Percentiles rank a stretch among this genome's conserved stretches.
Conservation (phyloP, 116 monocot species). For the Dioscorea cayenensis region DNA sequence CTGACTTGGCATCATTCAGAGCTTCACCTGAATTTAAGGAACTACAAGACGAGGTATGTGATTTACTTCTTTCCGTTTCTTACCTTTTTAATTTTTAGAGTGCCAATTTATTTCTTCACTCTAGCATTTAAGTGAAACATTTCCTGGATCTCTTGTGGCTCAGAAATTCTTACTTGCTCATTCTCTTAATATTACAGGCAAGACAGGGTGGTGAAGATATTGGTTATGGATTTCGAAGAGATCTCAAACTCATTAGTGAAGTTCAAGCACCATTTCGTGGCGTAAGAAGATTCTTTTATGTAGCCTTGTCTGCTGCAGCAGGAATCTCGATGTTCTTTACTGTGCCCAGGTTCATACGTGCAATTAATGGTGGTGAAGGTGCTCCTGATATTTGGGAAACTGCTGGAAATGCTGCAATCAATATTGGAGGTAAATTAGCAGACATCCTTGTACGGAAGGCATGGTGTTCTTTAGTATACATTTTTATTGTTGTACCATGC, state of each 20-base stretch:
- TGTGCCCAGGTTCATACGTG: slow-evolving; percentile 74
- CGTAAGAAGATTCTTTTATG: slow-evolving; percentile 96
- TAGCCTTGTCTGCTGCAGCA: slow-evolving; percentile 82
- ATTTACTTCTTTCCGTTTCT: background rate
- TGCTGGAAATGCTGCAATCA: slow-evolving; percentile 75
- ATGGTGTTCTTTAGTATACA: background rate
- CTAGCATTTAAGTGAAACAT: background rate
- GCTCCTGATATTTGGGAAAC: slow-evolving; percentile 81
- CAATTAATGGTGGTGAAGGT: slow-evolving; percentile 82
- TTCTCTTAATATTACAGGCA: slow-evolving; percentile 41
- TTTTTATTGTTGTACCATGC: background rate
- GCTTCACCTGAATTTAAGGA: slow-evolving; percentile 86
- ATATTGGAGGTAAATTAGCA: slow-evolving; percentile 77
- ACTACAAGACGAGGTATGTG: slow-evolving; percentile 88
- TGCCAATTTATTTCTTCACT: no score
- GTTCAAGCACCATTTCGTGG: slow-evolving; percentile 99
- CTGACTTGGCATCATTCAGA: slow-evolving; percentile 94
- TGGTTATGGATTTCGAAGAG: slow-evolving; percentile 95
- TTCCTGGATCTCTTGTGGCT: background rate
- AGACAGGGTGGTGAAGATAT: slow-evolving; percentile 82
- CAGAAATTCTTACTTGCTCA: background rate
- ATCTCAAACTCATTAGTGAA: slow-evolving; percentile 97
- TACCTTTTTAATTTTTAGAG: no score
- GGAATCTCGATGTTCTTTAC: slow-evolving; percentile 93
- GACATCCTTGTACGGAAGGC: background rate